phyloP scores from a whole-genome alignment of 2,329 filamentous ascomycete species.

The Fusarium sp. region DNA sequence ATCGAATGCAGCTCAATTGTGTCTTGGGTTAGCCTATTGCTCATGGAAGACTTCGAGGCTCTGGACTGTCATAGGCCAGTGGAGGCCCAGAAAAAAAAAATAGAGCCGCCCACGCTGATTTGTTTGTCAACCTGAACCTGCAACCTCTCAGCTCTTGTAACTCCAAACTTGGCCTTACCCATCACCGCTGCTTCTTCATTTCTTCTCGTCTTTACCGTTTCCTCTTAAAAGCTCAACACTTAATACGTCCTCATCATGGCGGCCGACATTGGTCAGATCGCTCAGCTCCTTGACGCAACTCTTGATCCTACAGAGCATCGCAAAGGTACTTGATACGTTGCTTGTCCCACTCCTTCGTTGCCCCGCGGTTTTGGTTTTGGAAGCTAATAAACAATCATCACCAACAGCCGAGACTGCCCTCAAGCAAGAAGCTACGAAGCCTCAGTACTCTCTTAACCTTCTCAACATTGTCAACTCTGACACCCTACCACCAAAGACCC shows the following conservation, averaged over 20 bases:
- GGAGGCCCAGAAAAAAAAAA: slow-evolving; percentile 33
- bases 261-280: slow-evolving; percentile 71
- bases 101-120: slow-evolving; percentile 25
- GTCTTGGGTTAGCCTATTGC: slow-evolving; percentile 5
- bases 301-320: slow-evolving; percentile 89
- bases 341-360: slow-evolving; percentile 44
- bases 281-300: slow-evolving; percentile 89
- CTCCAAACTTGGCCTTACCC: slow-evolving; percentile 35
- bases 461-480: slow-evolving; percentile 90
- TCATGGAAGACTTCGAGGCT: slow-evolving; percentile 6
- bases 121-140: slow-evolving; percentile 31
- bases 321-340: slow-evolving; percentile 73
- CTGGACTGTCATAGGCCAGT: slow-evolving; percentile 12
- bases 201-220: slow-evolving; percentile 29
- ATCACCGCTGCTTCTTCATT: slow-evolving; percentile 42
- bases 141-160: slow-evolving; percentile 37
- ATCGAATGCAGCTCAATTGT: slow-evolving; percentile 17
- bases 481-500: slow-evolving; percentile 78
- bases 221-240: slow-evolving; percentile 18
- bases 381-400: slow-evolving; percentile 54
- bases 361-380: slow-evolving; percentile 47
- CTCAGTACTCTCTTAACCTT: slow-evolving; percentile 87
- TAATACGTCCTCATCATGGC: slow-evolving; percentile 62
- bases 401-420: slow-evolving; percentile 82
- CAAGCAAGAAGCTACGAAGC: slow-evolving; percentile 82